A percentile compares a stretch with the other conserved stretches of the same genome.
These are phyloP conservation scores for Kurtzmaniella quercitrusa DNA, from an alignment of 1,139 yeast species.

Conservation along the genomic window DNA sequence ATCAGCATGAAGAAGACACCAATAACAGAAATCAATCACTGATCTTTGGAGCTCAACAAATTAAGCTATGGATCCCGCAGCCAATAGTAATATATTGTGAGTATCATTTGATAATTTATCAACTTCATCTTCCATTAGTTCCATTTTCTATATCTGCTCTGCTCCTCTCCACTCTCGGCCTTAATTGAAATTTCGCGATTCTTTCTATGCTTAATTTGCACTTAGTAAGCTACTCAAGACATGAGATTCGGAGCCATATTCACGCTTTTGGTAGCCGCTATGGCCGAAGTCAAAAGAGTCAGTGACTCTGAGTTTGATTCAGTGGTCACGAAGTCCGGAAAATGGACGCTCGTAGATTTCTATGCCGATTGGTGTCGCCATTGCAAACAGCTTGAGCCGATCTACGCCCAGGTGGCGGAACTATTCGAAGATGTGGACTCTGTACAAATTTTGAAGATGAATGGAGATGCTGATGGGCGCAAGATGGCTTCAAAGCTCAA, in stretches of 20 bases:
- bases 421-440: constrained; percentile 42
- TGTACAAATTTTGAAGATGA: constrained; percentile 55
- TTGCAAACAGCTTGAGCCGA: constrained; percentile 65
- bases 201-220: background rate
- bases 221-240: background rate
- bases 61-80: no score
- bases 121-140: background rate
- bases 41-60: no score
- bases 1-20: no score
- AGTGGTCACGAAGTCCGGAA: constrained; percentile 51
- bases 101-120: no score
- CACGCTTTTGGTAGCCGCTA: background rate
- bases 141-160: background rate
- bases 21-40: no score
- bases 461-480: constrained; percentile 62
- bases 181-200: background rate
- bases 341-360: constrained; percentile 67
- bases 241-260: background rate
- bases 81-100: no score
- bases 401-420: constrained; percentile 55
- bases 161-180: background rate
- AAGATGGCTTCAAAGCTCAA: constrained; percentile 52
- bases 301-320: constrained; percentile 51
- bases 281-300: constrained; percentile 18
- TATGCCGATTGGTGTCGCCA: constrained; percentile 84